Evolutionary conservation across 768 basidiomycete species (phyloP).

Genomic region (Naganishia friedmannii): DNA sequence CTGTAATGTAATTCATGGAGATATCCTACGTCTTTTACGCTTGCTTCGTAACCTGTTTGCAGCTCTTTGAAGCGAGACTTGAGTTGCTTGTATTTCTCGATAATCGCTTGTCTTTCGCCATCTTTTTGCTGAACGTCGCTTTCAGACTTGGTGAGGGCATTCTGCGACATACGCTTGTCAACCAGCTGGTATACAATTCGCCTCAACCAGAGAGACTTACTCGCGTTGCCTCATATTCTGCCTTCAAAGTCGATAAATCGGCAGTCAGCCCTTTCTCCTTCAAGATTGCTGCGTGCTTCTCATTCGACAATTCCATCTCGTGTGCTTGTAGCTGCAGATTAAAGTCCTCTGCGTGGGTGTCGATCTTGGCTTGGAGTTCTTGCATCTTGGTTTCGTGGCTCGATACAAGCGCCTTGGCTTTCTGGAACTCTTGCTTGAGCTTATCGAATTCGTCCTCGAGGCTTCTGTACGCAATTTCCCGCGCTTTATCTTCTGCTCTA

Average conservation of each 20-base stretch:
- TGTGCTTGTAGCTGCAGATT: background rate
- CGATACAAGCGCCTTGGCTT: background rate
- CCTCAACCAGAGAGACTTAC: background rate
- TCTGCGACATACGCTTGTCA: background rate
- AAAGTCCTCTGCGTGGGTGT: background rate
- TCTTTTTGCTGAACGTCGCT: background rate
- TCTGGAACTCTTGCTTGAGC: background rate
- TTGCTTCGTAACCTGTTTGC: background rate
- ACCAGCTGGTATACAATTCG: too few relatives aligned
- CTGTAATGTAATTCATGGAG: too few relatives aligned
- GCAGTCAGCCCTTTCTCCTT: background rate
- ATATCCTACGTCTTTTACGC: background rate
- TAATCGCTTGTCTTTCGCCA: background rate
- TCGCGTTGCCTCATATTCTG: background rate
- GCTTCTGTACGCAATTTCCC: background rate
- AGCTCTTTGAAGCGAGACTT: background rate
- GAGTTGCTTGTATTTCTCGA: background rate
- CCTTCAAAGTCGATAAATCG: background rate
- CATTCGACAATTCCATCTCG: background rate
- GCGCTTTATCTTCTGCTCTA: background rate
- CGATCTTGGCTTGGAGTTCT: background rate
- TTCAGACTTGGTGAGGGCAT: background rate
- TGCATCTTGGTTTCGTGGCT: background rate
- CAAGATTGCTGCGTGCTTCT: background rate
- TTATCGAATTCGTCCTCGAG: background rate